Conservation (phyloP, 257 asterid species). For the Verbena officinalis region DNA sequence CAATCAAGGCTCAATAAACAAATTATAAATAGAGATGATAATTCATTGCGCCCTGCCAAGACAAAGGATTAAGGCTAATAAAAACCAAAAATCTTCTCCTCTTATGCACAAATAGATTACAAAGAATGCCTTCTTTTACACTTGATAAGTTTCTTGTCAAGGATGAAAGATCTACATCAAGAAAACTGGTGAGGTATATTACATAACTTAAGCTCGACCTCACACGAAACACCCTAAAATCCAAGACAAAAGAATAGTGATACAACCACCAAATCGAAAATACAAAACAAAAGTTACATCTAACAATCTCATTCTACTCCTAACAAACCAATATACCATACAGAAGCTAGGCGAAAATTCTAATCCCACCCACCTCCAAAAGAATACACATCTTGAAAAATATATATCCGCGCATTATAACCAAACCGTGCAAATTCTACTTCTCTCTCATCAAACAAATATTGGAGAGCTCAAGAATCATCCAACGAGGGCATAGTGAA, state of each 20-base stretch:
- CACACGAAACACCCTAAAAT: conserved; percentile 48
- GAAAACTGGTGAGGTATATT: conserved; percentile 30
- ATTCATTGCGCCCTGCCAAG: not conserved
- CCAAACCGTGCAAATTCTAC: conserved; percentile 37
- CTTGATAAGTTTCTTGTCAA: conserved; percentile 42
- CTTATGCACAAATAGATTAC: conserved; percentile 58
- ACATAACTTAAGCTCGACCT: conserved; percentile 45
- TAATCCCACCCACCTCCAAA: conserved; percentile 59
- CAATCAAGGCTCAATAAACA: not conserved
- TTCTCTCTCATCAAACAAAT: conserved; percentile 31
- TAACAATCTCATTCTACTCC: conserved; percentile 42
- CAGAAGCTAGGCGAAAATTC: conserved; percentile 47
- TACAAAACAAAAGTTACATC: conserved; percentile 33
- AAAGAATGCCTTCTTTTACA: conserved; percentile 48
- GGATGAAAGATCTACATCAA: conserved; percentile 56
- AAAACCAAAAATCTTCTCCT: conserved; percentile 35
- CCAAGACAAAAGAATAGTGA: conserved; percentile 33
- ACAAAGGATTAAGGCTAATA: conserved; percentile 17
- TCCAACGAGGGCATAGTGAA: conserved; percentile 17
- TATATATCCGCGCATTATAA: conserved; percentile 34
- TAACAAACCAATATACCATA: conserved; percentile 61
- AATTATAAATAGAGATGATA: not conserved
- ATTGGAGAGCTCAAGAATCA: conserved; percentile 4
- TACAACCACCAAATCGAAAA: conserved; percentile 38
- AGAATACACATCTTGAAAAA: conserved; percentile 62